phyloP scores from a whole-genome alignment of 768 basidiomycete species.

The Lyophyllum decastes region DNA sequence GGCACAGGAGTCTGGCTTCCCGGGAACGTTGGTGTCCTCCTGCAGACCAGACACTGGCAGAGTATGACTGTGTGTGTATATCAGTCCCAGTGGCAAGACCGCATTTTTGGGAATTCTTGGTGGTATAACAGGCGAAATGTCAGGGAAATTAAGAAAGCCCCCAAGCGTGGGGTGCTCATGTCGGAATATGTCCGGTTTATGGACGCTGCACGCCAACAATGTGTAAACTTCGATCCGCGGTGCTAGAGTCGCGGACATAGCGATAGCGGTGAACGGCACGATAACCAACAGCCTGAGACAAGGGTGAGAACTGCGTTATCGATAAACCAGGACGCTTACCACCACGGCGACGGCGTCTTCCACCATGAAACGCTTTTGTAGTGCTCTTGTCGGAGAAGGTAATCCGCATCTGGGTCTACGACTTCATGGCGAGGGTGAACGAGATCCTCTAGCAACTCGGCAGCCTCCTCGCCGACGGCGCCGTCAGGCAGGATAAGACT shows the following conservation, averaged over 20 bases:
- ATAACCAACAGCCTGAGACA: conserved; percentile 55
- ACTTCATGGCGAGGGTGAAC: conserved; percentile 44
- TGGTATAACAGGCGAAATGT: not conserved
- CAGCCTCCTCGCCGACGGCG: conserved; percentile 43
- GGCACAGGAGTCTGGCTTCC: conserved; percentile 42
- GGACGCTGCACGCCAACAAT: conserved; percentile 67
- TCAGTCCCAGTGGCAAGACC: not conserved
- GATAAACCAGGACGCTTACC: conserved; percentile 44
- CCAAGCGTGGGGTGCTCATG: conserved; percentile 21
- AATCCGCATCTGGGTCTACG: conserved; percentile 25
- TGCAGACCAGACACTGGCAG: not conserved
- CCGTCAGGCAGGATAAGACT: conserved; percentile 45
- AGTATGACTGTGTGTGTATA: not conserved
- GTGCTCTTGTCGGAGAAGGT: conserved; percentile 10
- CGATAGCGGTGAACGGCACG: conserved; percentile 56
- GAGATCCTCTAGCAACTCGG: conserved; percentile 48
- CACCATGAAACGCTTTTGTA: conserved; percentile 62
- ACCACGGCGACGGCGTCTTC: conserved; percentile 71
- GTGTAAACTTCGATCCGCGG: conserved; percentile 77
- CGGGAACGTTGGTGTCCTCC: not conserved
- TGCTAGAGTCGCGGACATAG: conserved; percentile 58
- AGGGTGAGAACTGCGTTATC: conserved; percentile 3
- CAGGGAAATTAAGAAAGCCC: not conserved
- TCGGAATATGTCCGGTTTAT: conserved; percentile 57
- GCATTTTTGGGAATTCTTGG: not conserved